A percentile compares a stretch with the other conserved stretches of the same genome.
These are phyloP conservation scores for Boletus eberwhitei DNA, from an alignment of 768 basidiomycete species.

Conservation along the genomic window DNA sequence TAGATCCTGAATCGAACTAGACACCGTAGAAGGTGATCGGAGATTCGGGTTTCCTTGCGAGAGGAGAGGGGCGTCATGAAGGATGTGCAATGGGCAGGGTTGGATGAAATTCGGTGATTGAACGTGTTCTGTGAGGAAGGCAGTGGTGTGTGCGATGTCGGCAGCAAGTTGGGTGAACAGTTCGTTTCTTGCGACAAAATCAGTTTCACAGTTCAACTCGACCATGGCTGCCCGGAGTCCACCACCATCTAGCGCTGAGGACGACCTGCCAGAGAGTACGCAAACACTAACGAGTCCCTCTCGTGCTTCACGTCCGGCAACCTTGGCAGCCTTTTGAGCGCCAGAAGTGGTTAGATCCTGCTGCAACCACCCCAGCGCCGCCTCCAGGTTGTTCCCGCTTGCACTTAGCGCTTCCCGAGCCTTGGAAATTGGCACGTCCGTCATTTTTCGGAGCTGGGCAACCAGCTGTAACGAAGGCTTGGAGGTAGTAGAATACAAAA, in stretches of 20 bases:
- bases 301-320: slow-evolving; percentile 66
- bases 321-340: slow-evolving; percentile 78
- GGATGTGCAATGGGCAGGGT: slow-evolving; percentile 47
- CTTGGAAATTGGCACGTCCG: slow-evolving; percentile 79
- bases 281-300: slow-evolving; percentile 82
- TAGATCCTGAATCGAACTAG: slow-evolving; percentile 60
- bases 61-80: slow-evolving; percentile 68
- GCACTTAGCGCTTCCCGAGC: slow-evolving; percentile 83
- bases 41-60: slow-evolving; percentile 31
- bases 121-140: slow-evolving; percentile 57
- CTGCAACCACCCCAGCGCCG: slow-evolving; percentile 78
- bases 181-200: slow-evolving; percentile 88
- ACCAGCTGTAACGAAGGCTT: slow-evolving; percentile 76
- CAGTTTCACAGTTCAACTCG: slow-evolving; percentile 95
- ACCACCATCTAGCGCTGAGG: slow-evolving; percentile 35
- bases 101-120: slow-evolving; percentile 38
- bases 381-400: slow-evolving; percentile 67
- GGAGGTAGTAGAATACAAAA: slow-evolving; percentile 49
- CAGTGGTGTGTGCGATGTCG: slow-evolving; percentile 81
- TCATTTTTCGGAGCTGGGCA: slow-evolving; percentile 79
- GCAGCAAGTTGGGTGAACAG: slow-evolving; percentile 74
- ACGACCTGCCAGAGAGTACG: slow-evolving; percentile 58
- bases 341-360: slow-evolving; percentile 70
- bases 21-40: slow-evolving; percentile 48
- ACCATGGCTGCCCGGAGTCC: slow-evolving; percentile 79